A percentile compares a stretch with the other conserved stretches of the same genome.
These are phyloP conservation scores for Myxozyma monticola DNA, from an alignment of 805 yeast species.

Conservation along the genomic window DNA sequence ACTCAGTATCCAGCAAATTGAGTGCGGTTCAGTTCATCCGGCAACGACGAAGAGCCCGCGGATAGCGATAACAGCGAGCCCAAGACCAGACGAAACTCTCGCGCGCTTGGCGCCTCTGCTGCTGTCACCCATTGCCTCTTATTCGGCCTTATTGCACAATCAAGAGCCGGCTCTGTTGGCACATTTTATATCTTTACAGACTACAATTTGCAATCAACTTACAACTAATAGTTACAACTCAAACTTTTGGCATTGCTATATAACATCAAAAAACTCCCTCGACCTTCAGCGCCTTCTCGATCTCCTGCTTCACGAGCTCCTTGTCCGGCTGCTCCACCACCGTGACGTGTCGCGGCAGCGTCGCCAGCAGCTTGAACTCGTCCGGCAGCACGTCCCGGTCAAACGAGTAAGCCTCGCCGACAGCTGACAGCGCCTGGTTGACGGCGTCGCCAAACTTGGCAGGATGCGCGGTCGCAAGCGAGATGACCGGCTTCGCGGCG, in stretches of 20 bases:
- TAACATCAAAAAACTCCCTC: slow-evolving; percentile 6
- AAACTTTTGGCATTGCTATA: too few relatives aligned
- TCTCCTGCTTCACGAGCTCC: slow-evolving; percentile 43
- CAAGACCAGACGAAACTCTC: too few relatives aligned
- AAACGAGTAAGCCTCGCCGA: slow-evolving; percentile 74
- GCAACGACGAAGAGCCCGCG: too few relatives aligned
- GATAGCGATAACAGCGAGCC: too few relatives aligned
- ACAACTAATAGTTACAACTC: too few relatives aligned
- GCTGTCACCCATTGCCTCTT: too few relatives aligned
- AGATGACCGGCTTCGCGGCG: slow-evolving; percentile 50
- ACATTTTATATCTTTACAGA: too few relatives aligned
- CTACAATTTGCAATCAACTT: too few relatives aligned
- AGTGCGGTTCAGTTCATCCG: too few relatives aligned
- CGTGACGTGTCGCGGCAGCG: slow-evolving; percentile 71
- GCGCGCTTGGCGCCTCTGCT: too few relatives aligned
- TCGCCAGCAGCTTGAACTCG: slow-evolving; percentile 71
- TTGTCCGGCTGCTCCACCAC: slow-evolving; percentile 70
- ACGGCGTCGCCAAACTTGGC: slow-evolving; percentile 98
- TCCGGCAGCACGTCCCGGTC: slow-evolving; percentile 86
- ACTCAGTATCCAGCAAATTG: too few relatives aligned
- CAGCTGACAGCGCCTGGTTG: slow-evolving; percentile 64
- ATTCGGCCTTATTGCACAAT: not conserved
- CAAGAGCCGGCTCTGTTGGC: not conserved
- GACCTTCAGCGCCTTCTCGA: slow-evolving; percentile 12
- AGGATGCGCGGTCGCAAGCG: slow-evolving; percentile 97